phyloP scores from a whole-genome alignment of 352 stramenopile species.

The Phytophthora capsici region DNA sequence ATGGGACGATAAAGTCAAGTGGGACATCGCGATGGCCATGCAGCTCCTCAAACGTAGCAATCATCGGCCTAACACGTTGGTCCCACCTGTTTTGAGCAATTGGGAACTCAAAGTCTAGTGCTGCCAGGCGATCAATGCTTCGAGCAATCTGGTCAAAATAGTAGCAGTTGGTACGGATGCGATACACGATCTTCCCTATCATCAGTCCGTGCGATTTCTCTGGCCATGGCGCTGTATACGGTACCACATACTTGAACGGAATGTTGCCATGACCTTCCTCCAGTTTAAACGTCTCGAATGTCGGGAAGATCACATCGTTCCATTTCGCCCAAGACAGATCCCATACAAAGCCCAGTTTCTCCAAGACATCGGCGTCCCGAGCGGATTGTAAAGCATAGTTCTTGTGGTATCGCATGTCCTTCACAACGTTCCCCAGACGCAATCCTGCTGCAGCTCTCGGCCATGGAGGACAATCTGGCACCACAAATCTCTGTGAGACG shows the following conservation, averaged over 20 bases:
- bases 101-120: not conserved
- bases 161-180: not conserved
- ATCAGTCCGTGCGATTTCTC: not conserved
- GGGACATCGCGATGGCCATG: not conserved
- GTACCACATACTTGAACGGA: not conserved
- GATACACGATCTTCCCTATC: not conserved
- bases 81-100: not conserved
- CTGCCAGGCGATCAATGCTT: not conserved
- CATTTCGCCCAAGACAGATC: not conserved
- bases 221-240: not conserved
- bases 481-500: constrained; percentile 31
- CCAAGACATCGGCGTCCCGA: not conserved
- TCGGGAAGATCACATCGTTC: not conserved
- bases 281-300: not conserved
- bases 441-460: constrained; percentile 36
- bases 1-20: not conserved
- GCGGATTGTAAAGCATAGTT: not conserved
- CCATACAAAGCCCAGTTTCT: not conserved
- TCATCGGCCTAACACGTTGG: not conserved
- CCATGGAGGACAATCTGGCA: constrained; percentile 38
- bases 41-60: not conserved
- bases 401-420: not conserved
- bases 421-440: constrained; percentile 7
- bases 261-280: not conserved
- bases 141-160: not conserved